phyloP scores from a whole-genome alignment of 225 moss, liverwort and hornwort species.

The Marchantia polymorpha region DNA sequence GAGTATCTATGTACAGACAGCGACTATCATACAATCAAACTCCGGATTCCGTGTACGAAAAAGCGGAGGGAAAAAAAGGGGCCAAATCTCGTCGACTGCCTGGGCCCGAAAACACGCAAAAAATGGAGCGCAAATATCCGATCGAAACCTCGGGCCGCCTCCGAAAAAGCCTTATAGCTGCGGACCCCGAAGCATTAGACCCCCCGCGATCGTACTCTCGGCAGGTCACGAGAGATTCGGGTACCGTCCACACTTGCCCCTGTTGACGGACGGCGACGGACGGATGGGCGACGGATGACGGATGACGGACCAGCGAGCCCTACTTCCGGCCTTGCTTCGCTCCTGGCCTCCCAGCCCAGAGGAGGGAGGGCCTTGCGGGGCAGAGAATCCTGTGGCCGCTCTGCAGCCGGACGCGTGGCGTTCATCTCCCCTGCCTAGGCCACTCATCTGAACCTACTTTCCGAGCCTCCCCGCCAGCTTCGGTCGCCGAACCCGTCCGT shows the following conservation, averaged over 20 bases:
- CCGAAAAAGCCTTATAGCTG: not conserved
- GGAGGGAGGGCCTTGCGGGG: constrained; percentile 1
- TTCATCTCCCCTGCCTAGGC: not conserved
- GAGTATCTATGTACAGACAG: constrained; percentile 5
- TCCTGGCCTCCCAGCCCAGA: constrained; percentile 15
- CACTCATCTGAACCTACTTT: constrained; percentile 11
- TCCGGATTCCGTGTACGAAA: not conserved
- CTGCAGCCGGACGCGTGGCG: constrained; percentile 11
- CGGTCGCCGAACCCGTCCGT: too few species aligned
- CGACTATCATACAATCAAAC: not conserved
- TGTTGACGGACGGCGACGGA: too few species aligned
- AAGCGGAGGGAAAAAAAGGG: not conserved
- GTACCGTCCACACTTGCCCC: too few species aligned
- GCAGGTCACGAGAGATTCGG: not conserved
- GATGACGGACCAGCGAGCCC: not conserved
- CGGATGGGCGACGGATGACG: too few species aligned
- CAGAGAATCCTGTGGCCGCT: constrained; percentile 22
- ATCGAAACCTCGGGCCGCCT: not conserved
- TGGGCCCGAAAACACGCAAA: too few species aligned
- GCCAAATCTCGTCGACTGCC: not conserved
- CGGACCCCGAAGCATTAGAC: not conserved
- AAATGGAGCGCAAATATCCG: not conserved
- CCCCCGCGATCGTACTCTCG: not conserved
- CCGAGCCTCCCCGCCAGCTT: too few species aligned
- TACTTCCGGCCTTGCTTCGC: not conserved